Evolutionary conservation across 257 asterid species (phyloP), one percentile per base, ranked within the genome.

Genomic region (Nicotiana obtusifolia): DNA sequence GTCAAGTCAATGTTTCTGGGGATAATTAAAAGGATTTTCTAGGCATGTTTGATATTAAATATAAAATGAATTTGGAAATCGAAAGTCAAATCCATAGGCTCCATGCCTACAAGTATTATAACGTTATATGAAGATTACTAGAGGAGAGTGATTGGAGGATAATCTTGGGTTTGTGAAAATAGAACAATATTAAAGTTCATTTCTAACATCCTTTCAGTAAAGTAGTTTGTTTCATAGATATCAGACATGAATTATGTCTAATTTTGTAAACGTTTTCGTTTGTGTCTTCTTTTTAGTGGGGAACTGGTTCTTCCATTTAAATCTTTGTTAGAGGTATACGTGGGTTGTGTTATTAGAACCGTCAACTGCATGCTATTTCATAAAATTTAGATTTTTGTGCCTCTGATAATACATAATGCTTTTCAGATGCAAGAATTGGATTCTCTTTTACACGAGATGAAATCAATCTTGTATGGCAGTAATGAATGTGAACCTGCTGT

Each of bases 401-500:
- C 11, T 22, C 22, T 44, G 15, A 75, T 75, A 60, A 73, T 73
- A 49, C 62, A 47, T 44, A 22, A 20, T 83, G 37, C 47, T 44
- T 52, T 85, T 80, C 93, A 95, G 99, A 82, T 95, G 90, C 91
- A 77, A 66, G 94, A 88, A 54, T 64, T 95, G 54, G 91, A 86
- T 82, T 57, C 83, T 64, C 79, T 86, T 57, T 87, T 92, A 61
- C 85, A 85, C 83, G 94, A 92, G 85, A 82, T 95, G 87, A 95
- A 91, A 86, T 35, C 91, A n/a, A 90, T 91, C 81, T 90, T 94
- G 28, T 94, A 92, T 57, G 98, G 99, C 15, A 80, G 81, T 62
- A 87, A 88, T 60, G 95, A 90, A 75, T 86, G 93, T 0, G 99
- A 95, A 83, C 99, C 98, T 59, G 84, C 83, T 64, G 86, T 86